A percentile compares a stretch with the other conserved stretches of the same genome.
phyloP scores from a whole-genome alignment of 768 basidiomycete species.

The Xerocomus potaroensis region DNA sequence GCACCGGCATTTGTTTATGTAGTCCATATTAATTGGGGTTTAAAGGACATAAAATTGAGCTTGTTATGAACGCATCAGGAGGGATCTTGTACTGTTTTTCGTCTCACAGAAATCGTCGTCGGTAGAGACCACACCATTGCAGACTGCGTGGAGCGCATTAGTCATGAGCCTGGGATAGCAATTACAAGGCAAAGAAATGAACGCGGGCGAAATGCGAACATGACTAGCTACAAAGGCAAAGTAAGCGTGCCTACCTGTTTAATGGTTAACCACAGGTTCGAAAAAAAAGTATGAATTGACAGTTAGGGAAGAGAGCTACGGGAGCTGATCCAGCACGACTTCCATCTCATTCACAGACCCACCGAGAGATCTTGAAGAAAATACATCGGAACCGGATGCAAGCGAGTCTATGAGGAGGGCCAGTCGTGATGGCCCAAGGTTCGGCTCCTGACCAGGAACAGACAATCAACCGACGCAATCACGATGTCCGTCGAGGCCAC shows the following conservation, averaged over 20 bases:
- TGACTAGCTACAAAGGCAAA: too few relatives aligned
- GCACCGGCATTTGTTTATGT: not conserved
- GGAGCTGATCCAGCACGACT: constrained; percentile 49
- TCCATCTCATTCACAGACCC: constrained; percentile 64
- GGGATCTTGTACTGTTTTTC: too few relatives aligned
- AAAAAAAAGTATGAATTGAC: too few relatives aligned
- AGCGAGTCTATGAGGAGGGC: constrained; percentile 78
- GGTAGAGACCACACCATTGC: too few relatives aligned
- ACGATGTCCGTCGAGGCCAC: constrained; percentile 6
- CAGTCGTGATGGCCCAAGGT: constrained; percentile 62
- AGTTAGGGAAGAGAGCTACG: too few relatives aligned
- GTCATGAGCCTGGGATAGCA: too few relatives aligned
- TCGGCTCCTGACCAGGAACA: constrained; percentile 48
- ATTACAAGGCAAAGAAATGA: too few relatives aligned
- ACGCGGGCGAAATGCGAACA: too few relatives aligned
- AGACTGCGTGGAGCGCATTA: too few relatives aligned
- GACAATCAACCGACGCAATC: not conserved
- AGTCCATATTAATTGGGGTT: not conserved
- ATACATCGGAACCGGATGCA: constrained; percentile 74
- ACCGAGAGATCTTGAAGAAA: constrained; percentile 39
- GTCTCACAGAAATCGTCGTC: too few relatives aligned
- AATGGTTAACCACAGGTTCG: not conserved
- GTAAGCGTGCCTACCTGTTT: not conserved
- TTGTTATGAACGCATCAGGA: too few relatives aligned
- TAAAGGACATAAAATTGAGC: not conserved